Conservation (phyloP, 805 yeast genomes). For the Yarrowia keelungensis region DNA sequence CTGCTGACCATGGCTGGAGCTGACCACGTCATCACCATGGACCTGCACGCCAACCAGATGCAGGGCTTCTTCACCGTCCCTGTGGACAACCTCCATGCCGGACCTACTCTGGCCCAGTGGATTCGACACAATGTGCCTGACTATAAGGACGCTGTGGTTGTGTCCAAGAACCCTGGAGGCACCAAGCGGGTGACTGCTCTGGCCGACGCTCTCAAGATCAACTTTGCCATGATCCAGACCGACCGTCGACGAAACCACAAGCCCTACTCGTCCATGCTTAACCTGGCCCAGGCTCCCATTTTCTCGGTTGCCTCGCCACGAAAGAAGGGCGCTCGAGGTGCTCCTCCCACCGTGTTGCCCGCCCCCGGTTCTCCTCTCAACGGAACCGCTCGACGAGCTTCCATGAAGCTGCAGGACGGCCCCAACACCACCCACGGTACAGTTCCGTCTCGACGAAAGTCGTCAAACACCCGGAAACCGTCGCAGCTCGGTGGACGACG, state of each 20-base stretch:
- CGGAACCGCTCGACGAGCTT: conserved; percentile 31
- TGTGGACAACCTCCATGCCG: conserved; percentile 94
- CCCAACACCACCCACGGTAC: conserved; percentile 38
- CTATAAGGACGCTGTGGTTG: conserved; percentile 83
- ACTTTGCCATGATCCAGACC: conserved; percentile 98
- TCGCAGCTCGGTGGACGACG: conserved; percentile 32
- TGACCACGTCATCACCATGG: conserved; percentile 98
- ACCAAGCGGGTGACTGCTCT: conserved; percentile 96
- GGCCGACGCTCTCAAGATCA: conserved; percentile 95
- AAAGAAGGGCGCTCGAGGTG: conserved; percentile 35
- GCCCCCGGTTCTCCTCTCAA: conserved; percentile 33
- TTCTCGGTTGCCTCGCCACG: conserved; percentile 35
- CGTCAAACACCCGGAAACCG: conserved; percentile 35
- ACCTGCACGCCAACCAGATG: conserved; percentile 95
- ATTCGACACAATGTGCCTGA: conserved; percentile 87
- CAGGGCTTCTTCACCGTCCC: conserved; percentile 98
- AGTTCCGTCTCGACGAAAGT: conserved; percentile 35
- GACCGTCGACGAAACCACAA: conserved; percentile 68
- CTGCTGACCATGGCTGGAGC: conserved; percentile 98
- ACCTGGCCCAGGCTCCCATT: conserved; percentile 36
- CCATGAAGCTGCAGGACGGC: conserved; percentile 37
- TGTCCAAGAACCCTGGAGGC: conserved; percentile 99
- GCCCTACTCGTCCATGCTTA: conserved; percentile 35
- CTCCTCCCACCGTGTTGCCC: conserved; percentile 30
- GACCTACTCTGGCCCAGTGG: conserved; percentile 96